A percentile compares a stretch with the other conserved stretches of the same genome.
Conservation (phyloP, 1,139 yeast genomes). For the Pichia sp. region DNA sequence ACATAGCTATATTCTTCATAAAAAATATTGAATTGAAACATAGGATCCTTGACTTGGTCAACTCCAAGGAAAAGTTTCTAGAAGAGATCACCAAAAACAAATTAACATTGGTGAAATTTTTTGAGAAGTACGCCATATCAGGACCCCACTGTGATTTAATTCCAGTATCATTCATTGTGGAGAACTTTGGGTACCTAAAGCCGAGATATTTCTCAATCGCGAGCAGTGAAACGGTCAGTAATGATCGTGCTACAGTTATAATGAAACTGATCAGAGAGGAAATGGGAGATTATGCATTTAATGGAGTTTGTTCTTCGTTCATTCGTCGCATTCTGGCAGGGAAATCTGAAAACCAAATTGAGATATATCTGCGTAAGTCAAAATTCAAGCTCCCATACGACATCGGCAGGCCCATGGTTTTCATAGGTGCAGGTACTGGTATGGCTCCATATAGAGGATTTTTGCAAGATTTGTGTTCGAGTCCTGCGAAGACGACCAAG, state of each 20-base stretch:
- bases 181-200: constrained; percentile 68
- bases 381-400: constrained; percentile 85
- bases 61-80: constrained; percentile 58
- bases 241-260: constrained; percentile 49
- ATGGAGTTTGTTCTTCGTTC: constrained; percentile 87
- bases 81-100: constrained; percentile 48
- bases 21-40: constrained; percentile 41
- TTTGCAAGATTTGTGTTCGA: constrained; percentile 45
- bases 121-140: constrained; percentile 44
- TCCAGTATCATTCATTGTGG: constrained; percentile 80
- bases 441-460: constrained; percentile 97
- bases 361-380: constrained; percentile 87
- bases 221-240: background rate
- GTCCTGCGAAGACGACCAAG: constrained; percentile 19
- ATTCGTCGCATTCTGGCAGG: constrained; percentile 58
- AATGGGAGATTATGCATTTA: constrained; percentile 27
- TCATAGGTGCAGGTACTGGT: constrained; percentile 98
- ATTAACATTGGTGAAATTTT: constrained; percentile 67
- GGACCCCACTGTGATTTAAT: constrained; percentile 57
- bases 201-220: constrained; percentile 97
- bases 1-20: constrained; percentile 69
- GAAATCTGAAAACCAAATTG: constrained; percentile 50
- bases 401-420: constrained; percentile 69
- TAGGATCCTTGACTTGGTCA: constrained; percentile 51
- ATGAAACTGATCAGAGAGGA: constrained; percentile 57